Evolutionary conservation across 352 stramenopile genomes (phyloP), one percentile per base, ranked within the genome.

Genomic region (Pythium chondricola): DNA sequence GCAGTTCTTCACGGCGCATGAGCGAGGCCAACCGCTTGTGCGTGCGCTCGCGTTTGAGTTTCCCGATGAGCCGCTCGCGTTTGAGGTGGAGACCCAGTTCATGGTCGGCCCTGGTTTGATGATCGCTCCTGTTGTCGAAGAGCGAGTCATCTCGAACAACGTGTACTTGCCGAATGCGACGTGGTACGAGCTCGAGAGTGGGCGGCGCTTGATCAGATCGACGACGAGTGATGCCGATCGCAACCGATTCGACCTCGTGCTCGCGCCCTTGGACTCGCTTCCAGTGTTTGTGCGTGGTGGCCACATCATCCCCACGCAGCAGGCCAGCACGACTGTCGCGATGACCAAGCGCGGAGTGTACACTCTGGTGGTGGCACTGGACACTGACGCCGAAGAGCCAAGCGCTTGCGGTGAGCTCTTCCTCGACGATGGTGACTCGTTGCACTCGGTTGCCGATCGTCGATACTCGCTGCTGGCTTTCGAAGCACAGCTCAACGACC

Each of bases 241-340:
- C 5, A 35, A 43, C n/a, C 50, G 52, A 7, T 69, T 53, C 29
- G 42, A 76, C 2, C 67, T 60, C 31, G 29, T 90, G 24, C 32
- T 88, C 37, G 74, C 77, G 2, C 79, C 79, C 4, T 48, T 90
- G 7, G 31, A 71, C 8, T 71, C 63, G 6, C 18, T 89, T 11
- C 82, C 84, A 61, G 37, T 90, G 1, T 74, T 88, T 46, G 48
- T 93, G 27, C 75, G 74, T 31, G 79, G 75, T 25, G 82, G 82
- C 0, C 67, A 56, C 26, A 73, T 93, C 45, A 56, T 93, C 3
- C 71, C 82, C 0, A 83, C 62, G 2, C 82, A 93, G 25, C 45
- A 73, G 48, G 52, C 78, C 1, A 61, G 63, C 3, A 67, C 61
- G 2, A 93, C 82, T 2, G 85, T 75, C 4, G 43, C 73, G 8